Evolutionary conservation across 164 flowering plant species (phyloP).

Genomic region (Umbilicus rupestris): DNA sequence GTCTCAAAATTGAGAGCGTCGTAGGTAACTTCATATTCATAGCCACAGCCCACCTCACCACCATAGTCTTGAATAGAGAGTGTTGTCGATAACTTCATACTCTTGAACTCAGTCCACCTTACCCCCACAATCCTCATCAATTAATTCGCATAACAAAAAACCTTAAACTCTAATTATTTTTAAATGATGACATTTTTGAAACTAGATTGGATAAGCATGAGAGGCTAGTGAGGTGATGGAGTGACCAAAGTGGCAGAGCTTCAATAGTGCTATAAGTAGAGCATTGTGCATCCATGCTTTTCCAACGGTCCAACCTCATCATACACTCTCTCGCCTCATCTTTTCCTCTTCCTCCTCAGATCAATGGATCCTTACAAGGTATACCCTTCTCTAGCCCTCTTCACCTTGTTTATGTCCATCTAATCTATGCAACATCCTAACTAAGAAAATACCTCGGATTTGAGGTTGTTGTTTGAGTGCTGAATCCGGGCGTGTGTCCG

Average conservation of each 20-base stretch:
- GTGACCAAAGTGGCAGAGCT: background rate
- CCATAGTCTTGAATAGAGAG: no score
- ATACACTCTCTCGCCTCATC: background rate
- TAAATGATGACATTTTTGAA: no score
- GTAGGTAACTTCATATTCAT: no score
- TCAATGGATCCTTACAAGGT: constrained; percentile 5
- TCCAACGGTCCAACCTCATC: background rate
- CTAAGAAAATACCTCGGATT: background rate
- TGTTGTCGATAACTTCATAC: no score
- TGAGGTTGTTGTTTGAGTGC: no score
- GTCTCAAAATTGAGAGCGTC: no score
- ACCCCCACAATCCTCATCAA: no score
- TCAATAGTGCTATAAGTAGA: constrained; percentile 3
- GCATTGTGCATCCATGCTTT: background rate
- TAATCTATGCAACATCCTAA: background rate
- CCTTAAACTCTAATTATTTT: no score
- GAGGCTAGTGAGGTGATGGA: background rate
- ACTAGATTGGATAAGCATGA: background rate
- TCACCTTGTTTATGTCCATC: background rate
- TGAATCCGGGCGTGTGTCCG: background rate
- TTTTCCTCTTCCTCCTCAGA: background rate
- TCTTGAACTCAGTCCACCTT: no score
- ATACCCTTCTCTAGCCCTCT: background rate
- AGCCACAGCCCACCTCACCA: no score
- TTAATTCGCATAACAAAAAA: no score